phyloP scores from a whole-genome alignment of 257 asterid species.

The Solanum infundibuliforme region DNA sequence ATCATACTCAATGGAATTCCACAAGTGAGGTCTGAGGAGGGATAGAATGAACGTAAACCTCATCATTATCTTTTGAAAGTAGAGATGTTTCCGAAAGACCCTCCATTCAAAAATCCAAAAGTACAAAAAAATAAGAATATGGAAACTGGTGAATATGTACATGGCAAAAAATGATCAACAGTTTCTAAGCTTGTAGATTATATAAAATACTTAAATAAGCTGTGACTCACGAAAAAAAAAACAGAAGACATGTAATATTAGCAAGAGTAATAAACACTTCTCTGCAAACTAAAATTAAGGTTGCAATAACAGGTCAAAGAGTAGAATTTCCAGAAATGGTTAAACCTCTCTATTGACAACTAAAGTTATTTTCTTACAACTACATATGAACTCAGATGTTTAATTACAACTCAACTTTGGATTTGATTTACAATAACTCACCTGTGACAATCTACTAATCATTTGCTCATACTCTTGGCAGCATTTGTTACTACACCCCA shows the following conservation, averaged over 20 bases:
- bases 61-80: too few relatives aligned
- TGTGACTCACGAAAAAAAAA: too few relatives aligned
- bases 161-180: neutral
- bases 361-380: neutral
- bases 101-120: neutral
- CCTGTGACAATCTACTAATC: neutral
- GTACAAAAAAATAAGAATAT: neutral
- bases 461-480: neutral
- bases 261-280: neutral
- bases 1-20: neutral
- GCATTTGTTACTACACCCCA: neutral
- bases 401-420: neutral
- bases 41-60: too few relatives aligned
- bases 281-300: neutral
- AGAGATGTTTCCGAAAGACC: neutral
- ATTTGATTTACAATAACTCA: neutral
- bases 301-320: neutral
- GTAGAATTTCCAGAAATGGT: neutral
- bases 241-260: neutral
- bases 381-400: neutral
- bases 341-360: neutral
- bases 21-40: too few relatives aligned
- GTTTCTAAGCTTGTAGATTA: neutral
- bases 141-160: neutral
- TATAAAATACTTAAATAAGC: neutral